Base-by-base conservation (phyloP, 2,329 filamentous ascomycete species). In the Pyricularia sp. region DNA sequence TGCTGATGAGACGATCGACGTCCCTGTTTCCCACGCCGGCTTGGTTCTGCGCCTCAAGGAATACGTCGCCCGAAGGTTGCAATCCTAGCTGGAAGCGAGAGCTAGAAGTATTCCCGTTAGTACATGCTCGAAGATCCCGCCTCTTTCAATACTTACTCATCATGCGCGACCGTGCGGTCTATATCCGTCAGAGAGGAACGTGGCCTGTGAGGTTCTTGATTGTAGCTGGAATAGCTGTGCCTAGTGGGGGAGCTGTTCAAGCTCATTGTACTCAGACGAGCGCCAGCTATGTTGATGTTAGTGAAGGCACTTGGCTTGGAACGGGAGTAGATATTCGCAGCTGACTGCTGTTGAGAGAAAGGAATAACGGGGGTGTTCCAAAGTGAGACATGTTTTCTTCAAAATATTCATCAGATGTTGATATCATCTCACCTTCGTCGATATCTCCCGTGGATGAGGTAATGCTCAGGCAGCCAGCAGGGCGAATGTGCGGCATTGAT, bases 81-180 rank as follows among this genome's bases (percentile, higher is more conserved):
- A 68, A 26, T 63, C 71, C 72, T 23, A 73, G 17, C 64, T 73
- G 68, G 65, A 72, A 72, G 67, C 17, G 61, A 65, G 68, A 20
- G 14, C 36, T 63, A 25, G 10, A 28, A 14, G 6, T 14, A 31
- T 67, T 31, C 26, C 12, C 25, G 7, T 30, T n/a, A 33, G 42
- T 28, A 23, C 11, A 20, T 42, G 23, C n/a, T 61, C 58, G 9
- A 23, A 55, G 20, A 55, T 9, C 42, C 4, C 9, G 20, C 20
- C 42, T 55, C 42, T 55, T 55, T 55, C 25, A 61, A 2, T 4
- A 61, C 58, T 61, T 61, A 61, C 58, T 61, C 58, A 12, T 61
- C 10, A 25, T 26, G 11, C 11, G 25, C 58, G n/a, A 61, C 23
- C 4, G 58, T 61, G 58, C 58, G 12, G 58, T 26, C 58, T 25